These are phyloP conservation scores for Pythium brachiatum DNA, from an alignment of 352 stramenopile genomes.

Conservation along the genomic window DNA sequence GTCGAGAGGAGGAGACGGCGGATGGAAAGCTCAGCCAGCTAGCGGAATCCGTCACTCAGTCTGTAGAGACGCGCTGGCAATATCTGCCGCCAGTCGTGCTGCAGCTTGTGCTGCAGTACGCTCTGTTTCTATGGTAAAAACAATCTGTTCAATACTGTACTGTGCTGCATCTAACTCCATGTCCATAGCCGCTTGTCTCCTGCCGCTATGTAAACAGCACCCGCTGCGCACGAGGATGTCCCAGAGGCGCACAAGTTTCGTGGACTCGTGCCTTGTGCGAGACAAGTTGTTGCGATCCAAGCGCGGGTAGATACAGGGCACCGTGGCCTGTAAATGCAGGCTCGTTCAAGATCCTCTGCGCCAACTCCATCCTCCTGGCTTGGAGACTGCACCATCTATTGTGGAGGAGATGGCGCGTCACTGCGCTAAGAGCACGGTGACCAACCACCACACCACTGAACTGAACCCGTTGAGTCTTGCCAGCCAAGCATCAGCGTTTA, in stretches of 20 bases:
- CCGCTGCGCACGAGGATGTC: not conserved
- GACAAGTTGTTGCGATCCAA: not conserved
- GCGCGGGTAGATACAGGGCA: not conserved
- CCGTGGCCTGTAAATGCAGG: too few species aligned
- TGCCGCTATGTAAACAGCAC: not conserved
- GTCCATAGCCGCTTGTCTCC: too few species aligned
- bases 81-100: slow-evolving; percentile 45
- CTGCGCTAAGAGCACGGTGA: not conserved
- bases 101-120: slow-evolving; percentile 54
- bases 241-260: not conserved
- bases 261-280: not conserved
- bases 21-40: not conserved
- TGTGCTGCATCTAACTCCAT: too few species aligned
- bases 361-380: too few species aligned
- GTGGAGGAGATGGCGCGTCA: not conserved
- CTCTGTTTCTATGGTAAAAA: slow-evolving; percentile 33
- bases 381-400: too few species aligned
- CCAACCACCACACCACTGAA: not conserved
- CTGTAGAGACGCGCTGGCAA: slow-evolving; percentile 26
- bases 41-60: not conserved
- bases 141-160: not conserved
- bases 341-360: too few species aligned
- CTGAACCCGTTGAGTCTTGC: too few species aligned
- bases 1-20: not conserved
- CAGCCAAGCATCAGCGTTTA: too few species aligned